Base-by-base conservation (phyloP, 208 protist genomes). In the Leishmania arabica region DNA sequence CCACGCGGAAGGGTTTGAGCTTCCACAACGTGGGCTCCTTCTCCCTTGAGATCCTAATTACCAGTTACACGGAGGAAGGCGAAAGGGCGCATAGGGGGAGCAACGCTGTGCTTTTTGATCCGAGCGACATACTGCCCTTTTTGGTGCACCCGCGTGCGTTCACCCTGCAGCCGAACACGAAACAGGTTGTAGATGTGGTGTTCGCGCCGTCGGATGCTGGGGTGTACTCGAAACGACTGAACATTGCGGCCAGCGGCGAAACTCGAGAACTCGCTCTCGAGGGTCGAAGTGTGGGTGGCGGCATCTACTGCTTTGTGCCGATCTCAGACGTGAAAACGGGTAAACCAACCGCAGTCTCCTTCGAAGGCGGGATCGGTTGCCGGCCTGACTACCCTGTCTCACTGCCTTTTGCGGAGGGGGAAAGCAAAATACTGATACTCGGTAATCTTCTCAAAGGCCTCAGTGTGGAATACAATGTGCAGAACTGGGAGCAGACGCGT, bases 21-120 rank as follows among this genome's bases (percentile, higher is more conserved):
- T 85, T 90, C 34, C 81, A 91, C 69, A 96, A 96, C 75, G 78
- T 93, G 15, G 90, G 87, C 15, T 86, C 86, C 37, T 92, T 91
- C 58, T 84, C 91, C 3, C 79, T 96, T 42, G 90, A 93, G 40
- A 84, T 96, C 21, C 75, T 85, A 34, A 79, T 91, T 53, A 70
- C 82, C 64, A n/a, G 84, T 24, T 64, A 40, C 17, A 37, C 45
- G 24, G 78, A 73, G 71, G 62, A 72, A 65, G 75, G 74, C 64
- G 45, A 34, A 19, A 0, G 45, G 45, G 1, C 15, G 47, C 17
- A 34, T n/a, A 31, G 40, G 0, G 62, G 7, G 4, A 62, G 17
- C 37, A 40, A 34, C 24, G 51, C 68, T 56, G 34, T 54, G 8
- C 31, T 54, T 51, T 34, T 54, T 34, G 60, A 79, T 68, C 47